A percentile compares a stretch with the other conserved stretches of the same genome.
phyloP scores from a whole-genome alignment of 1,284 basidiomycete genomes.

The Fomitopsis pinicola region DNA sequence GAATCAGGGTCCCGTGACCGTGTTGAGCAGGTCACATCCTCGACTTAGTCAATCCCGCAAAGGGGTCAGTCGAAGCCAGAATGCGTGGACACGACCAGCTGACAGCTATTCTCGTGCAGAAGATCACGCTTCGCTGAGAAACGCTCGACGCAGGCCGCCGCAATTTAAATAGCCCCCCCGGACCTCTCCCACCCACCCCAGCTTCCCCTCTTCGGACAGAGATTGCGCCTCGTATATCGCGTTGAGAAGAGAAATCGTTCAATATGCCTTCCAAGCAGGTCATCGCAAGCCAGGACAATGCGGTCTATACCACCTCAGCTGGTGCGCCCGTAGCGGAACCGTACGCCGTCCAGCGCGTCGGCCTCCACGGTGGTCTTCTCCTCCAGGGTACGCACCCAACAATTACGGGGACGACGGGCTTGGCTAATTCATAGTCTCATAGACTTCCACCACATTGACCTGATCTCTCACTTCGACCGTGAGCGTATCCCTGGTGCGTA shows the following conservation, averaged over 20 bases:
- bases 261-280: slow-evolving; percentile 66
- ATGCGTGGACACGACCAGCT: slow-evolving; percentile 17
- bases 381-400: slow-evolving; percentile 61
- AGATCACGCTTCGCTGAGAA: slow-evolving; percentile 5
- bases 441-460: slow-evolving; percentile 89
- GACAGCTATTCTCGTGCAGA: slow-evolving; percentile 7
- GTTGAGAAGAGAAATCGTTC: slow-evolving; percentile 2
- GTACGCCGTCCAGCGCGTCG: slow-evolving; percentile 76
- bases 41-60: slow-evolving; percentile 18
- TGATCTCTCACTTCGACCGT: slow-evolving; percentile 87
- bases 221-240: slow-evolving; percentile 1
- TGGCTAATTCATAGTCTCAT: not conserved
- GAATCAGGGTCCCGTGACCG: slow-evolving; percentile 17
- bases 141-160: slow-evolving; percentile 9
- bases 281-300: slow-evolving; percentile 48
- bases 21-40: slow-evolving; percentile 6
- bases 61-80: slow-evolving; percentile 7
- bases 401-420: not conserved
- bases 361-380: slow-evolving; percentile 75
- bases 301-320: slow-evolving; percentile 80
- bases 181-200: slow-evolving; percentile 14
- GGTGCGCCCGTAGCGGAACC: slow-evolving; percentile 73
- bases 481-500: slow-evolving; percentile 80
- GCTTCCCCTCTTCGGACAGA: slow-evolving; percentile 11
- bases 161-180: slow-evolving; percentile 21